phyloP scores from a whole-genome alignment of 2,329 filamentous ascomycete genomes.

The Pseudofabraea citricarpa region DNA sequence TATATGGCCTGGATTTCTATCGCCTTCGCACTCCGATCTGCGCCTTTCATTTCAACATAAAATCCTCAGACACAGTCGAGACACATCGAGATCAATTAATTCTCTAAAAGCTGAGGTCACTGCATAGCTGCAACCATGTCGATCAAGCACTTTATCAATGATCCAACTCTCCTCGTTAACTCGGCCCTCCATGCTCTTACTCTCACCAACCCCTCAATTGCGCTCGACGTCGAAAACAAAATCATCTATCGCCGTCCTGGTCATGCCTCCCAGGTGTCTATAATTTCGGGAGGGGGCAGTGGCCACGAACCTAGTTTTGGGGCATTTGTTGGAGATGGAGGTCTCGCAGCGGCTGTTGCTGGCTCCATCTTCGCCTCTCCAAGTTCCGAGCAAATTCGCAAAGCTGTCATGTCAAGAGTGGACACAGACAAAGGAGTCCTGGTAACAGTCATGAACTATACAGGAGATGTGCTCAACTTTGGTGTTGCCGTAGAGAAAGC shows the following conservation, averaged over 20 bases:
- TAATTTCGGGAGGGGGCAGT: slow-evolving; percentile 83
- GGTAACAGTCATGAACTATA: slow-evolving; percentile 96
- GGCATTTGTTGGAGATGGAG: slow-evolving; percentile 75
- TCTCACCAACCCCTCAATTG: slow-evolving; percentile 77
- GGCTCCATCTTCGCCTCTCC: slow-evolving; percentile 85
- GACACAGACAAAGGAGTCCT: slow-evolving; percentile 69
- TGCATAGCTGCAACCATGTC: slow-evolving; percentile 35
- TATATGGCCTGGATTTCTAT: no score
- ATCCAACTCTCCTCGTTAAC: slow-evolving; percentile 73
- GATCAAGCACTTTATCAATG: slow-evolving; percentile 84
- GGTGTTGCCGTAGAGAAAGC: slow-evolving; percentile 93
- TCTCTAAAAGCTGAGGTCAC: not conserved
- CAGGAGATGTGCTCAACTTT: slow-evolving; percentile 85
- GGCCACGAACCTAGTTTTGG: slow-evolving; percentile 89
- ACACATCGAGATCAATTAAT: no score
- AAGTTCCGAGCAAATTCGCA: slow-evolving; percentile 75
- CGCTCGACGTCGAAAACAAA: slow-evolving; percentile 75
- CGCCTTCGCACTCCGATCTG: no score
- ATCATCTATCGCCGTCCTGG: slow-evolving; percentile 70
- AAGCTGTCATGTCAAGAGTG: slow-evolving; percentile 69
- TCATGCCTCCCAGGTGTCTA: slow-evolving; percentile 61
- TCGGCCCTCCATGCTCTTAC: slow-evolving; percentile 73
- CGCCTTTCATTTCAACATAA: no score
- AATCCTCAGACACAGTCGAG: no score
- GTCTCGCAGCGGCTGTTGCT: slow-evolving; percentile 77